Conservation (phyloP, 202 grass and related monocot species). For the Zoysia matrella region DNA sequence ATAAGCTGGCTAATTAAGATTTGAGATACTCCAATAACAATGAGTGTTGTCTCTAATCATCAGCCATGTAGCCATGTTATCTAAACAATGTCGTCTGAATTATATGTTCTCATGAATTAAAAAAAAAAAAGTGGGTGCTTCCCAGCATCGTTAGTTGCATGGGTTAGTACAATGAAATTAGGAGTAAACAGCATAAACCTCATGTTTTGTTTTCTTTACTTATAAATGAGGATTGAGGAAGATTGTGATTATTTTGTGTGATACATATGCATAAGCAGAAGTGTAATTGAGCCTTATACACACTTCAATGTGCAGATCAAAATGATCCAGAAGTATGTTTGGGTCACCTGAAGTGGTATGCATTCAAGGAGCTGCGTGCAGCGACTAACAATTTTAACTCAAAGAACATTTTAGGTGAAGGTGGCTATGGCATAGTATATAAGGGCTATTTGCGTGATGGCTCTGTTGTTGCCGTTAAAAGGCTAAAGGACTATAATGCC, state of each 20-base stretch:
- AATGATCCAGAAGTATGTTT: constrained; percentile 87
- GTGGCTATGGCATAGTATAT: constrained; percentile 96
- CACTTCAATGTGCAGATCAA: constrained; percentile 66
- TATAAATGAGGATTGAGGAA: background rate
- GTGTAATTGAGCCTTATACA: constrained; percentile 17
- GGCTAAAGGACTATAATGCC: constrained; percentile 89
- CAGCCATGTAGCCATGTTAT: background rate
- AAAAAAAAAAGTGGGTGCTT: background rate
- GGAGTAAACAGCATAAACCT: background rate
- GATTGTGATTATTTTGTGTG: background rate
- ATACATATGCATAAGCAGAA: background rate
- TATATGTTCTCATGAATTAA: background rate
- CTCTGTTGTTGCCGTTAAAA: constrained; percentile 81
- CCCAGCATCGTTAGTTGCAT: constrained; percentile 5
- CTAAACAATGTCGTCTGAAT: background rate
- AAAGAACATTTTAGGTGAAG: constrained; percentile 96
- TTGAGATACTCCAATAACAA: too few species aligned
- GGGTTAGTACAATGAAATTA: background rate
- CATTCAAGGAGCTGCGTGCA: constrained; percentile 88
- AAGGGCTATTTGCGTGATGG: constrained; percentile 88
- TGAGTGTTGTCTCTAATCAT: constrained; percentile 1
- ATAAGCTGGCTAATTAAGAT: too few species aligned
- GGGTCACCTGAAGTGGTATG: constrained; percentile 87
- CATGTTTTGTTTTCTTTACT: background rate
- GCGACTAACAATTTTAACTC: constrained; percentile 91